Percentiles rank a stretch among this genome's conserved stretches.
Conservation (phyloP, 202 grass and related monocot species). For the Setaria italica region DNA sequence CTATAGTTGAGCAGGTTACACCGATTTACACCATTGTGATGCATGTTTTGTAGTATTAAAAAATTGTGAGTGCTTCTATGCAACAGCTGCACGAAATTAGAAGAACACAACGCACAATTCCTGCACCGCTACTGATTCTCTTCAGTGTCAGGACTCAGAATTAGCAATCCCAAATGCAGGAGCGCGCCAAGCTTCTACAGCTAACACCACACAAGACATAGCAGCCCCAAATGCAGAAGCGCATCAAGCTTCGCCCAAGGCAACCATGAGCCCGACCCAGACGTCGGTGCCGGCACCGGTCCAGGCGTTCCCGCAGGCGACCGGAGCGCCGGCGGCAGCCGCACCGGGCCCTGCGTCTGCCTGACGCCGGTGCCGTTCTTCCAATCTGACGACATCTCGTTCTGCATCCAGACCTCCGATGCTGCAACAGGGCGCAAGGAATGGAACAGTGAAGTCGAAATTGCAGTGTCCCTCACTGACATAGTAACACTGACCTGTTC, state of each 20-base stretch:
- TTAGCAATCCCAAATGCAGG: neutral
- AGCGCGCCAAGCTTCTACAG: neutral
- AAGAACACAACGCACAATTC: neutral
- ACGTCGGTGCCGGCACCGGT: constrained; percentile 17
- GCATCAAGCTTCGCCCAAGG: constrained; percentile 13
- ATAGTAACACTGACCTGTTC: constrained; percentile 51
- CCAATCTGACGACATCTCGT: constrained; percentile 28
- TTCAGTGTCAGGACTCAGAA: constrained; percentile 1
- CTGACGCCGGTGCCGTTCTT: constrained; percentile 45
- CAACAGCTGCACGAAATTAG: neutral
- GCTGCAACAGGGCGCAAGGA: constrained; percentile 46
- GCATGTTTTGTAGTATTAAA: neutral
- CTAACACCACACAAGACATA: neutral
- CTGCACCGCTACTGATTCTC: neutral
- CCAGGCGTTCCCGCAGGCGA: neutral
- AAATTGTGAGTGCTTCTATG: neutral
- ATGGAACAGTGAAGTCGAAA: neutral
- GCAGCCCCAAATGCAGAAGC: neutral
- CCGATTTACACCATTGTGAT: constrained; percentile 4
- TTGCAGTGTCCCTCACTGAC: neutral
- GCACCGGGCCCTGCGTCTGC: constrained; percentile 42
- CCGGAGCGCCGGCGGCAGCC: constrained; percentile 38
- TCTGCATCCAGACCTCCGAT: constrained; percentile 55
- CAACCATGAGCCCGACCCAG: constrained; percentile 15
- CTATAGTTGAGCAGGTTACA: neutral